These are phyloP conservation scores for Ogataea nonfermentans DNA, from an alignment of 805 yeast genomes.

Conservation along the genomic window DNA sequence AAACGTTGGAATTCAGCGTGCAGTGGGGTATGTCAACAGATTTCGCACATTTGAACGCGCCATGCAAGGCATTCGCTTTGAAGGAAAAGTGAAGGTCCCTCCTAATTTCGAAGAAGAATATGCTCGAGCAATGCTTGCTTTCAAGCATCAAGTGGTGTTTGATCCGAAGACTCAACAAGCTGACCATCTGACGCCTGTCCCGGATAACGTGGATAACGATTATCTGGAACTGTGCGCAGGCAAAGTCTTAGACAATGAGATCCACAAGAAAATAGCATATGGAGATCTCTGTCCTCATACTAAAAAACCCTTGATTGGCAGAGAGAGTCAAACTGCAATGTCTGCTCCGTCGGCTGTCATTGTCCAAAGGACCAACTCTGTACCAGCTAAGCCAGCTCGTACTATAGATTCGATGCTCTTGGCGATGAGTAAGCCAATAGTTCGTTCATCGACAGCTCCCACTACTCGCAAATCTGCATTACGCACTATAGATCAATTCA, in stretches of 20 bases:
- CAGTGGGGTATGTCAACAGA: conserved; percentile 57
- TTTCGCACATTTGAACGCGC: conserved; percentile 54
- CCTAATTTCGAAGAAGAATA: conserved; percentile 58
- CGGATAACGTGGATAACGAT: conserved; percentile 33
- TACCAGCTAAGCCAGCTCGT: not conserved
- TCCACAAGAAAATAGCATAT: conserved; percentile 55
- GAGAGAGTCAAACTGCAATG: conserved; percentile 35
- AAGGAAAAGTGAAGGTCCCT: conserved; percentile 59
- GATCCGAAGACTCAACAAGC: conserved; percentile 54
- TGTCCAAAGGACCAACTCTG: not conserved
- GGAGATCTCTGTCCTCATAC: conserved; percentile 71
- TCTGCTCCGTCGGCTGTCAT: not conserved
- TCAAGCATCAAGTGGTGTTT: conserved; percentile 82
- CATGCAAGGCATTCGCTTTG: conserved; percentile 53
- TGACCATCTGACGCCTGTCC: conserved; percentile 59
- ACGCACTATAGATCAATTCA: conserved; percentile 24
- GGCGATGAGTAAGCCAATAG: not conserved
- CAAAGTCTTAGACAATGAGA: conserved; percentile 38
- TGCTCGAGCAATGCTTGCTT: conserved; percentile 69
- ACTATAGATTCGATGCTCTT: not conserved
- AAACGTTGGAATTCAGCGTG: conserved; percentile 77
- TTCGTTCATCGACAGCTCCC: conserved; percentile 2
- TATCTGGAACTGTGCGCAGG: conserved; percentile 45
- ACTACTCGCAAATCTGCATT: conserved; percentile 18
- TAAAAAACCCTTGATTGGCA: conserved; percentile 43